Evolutionary conservation across 2,329 filamentous ascomycete genomes (phyloP).

Genomic region (Ceratocystis lukuohia): DNA sequence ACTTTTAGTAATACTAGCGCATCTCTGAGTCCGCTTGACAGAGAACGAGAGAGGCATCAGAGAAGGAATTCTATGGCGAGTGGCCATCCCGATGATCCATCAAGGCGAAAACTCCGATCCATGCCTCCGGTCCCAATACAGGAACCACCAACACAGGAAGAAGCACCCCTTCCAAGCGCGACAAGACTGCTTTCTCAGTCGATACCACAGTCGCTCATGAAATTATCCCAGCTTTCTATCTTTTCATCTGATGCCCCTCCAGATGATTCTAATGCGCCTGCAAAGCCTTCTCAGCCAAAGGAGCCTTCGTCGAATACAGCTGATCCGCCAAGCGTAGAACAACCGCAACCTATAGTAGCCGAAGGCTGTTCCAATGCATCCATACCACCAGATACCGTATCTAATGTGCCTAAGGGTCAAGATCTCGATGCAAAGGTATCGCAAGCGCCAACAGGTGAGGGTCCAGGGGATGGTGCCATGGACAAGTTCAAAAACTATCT

Average conservation of each 20-base stretch:
- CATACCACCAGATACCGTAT: not conserved
- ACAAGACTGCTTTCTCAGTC: not conserved
- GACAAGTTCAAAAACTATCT: constrained; percentile 50
- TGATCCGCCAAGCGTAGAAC: not conserved
- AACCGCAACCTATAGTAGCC: not conserved
- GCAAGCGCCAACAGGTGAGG: not conserved
- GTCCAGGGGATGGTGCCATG: constrained; percentile 30
- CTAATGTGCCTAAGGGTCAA: not conserved
- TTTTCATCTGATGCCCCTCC: not conserved
- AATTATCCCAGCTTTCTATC: not conserved
- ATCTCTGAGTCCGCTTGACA: not conserved
- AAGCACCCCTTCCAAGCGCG: constrained; percentile 3
- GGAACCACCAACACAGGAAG: constrained; percentile 18
- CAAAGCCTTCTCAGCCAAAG: not conserved
- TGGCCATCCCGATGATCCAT: constrained; percentile 2
- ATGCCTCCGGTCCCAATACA: constrained; percentile 12
- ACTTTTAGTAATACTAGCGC: constrained; percentile 10
- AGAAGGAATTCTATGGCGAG: not conserved
- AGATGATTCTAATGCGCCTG: not conserved
- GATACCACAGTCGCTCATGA: constrained; percentile 1
- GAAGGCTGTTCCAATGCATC: not conserved
- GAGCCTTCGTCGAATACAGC: not conserved
- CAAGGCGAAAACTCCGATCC: constrained; percentile 12
- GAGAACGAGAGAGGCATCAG: constrained; percentile 4
- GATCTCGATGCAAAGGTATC: not conserved